Conservation (phyloP, 139 green algal genomes). For the Coccomyxa sp. region DNA sequence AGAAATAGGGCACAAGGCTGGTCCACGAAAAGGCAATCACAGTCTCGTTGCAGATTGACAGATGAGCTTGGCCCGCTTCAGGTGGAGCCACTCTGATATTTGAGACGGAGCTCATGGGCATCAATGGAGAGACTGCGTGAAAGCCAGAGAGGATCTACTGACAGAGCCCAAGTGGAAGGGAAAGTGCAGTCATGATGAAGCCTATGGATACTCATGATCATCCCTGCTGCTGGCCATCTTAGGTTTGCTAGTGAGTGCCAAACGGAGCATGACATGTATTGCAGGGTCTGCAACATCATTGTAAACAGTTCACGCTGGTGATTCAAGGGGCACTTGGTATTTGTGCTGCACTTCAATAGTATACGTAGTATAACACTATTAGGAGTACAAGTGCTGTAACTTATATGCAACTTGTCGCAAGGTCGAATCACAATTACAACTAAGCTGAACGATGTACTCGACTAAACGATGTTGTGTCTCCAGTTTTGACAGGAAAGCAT, state of each 20-base stretch:
- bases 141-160: not conserved
- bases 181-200: not conserved
- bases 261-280: not conserved
- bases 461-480: too few relatives aligned
- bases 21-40: not conserved
- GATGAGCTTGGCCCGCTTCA: not conserved
- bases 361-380: too few relatives aligned
- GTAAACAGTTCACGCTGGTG: too few relatives aligned
- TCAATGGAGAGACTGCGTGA: not conserved
- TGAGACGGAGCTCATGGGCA: constrained; percentile 17
- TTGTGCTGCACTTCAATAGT: too few relatives aligned
- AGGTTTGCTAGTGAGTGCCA: not conserved
- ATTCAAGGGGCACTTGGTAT: too few relatives aligned
- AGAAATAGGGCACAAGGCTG: not conserved
- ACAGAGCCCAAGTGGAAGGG: not conserved
- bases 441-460: too few relatives aligned
- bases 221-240: not conserved
- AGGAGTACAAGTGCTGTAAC: too few relatives aligned
- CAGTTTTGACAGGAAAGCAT: too few relatives aligned
- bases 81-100: constrained; percentile 44
- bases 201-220: not conserved
- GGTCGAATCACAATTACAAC: too few relatives aligned
- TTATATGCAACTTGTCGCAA: too few relatives aligned
- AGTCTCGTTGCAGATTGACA: not conserved
- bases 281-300: too few relatives aligned